phyloP scores from a whole-genome alignment of 805 yeast species.

The Ascoidea asiatica region DNA sequence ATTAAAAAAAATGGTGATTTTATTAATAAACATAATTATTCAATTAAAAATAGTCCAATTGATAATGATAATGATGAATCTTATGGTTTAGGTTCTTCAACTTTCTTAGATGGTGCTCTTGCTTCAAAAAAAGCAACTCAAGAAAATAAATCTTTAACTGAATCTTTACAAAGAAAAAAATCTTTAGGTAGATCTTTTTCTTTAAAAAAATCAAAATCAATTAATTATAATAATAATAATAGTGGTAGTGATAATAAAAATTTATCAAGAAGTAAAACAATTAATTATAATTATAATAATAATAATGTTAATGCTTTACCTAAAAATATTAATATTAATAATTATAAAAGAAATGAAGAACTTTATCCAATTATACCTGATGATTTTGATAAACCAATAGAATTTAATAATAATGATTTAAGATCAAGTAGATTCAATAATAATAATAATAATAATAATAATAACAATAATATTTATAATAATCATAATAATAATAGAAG shows the following conservation, averaged over 20 bases:
- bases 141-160: conserved; percentile 21
- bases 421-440: too few species aligned
- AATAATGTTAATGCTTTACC: not conserved
- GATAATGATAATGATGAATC: conserved; percentile 23
- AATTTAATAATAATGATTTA: too few species aligned
- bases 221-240: too few species aligned
- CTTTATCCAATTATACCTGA: not conserved
- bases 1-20: conserved; percentile 34
- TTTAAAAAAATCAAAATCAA: not conserved
- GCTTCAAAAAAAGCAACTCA: conserved; percentile 40
- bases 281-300: conserved; percentile 15
- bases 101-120: conserved; percentile 94
- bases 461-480: too few species aligned
- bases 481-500: not conserved
- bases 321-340: too few species aligned
- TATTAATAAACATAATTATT: conserved; percentile 14
- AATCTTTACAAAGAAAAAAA: conserved; percentile 32
- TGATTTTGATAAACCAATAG: not conserved
- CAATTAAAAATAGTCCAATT: not conserved
- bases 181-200: not conserved
- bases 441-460: too few species aligned
- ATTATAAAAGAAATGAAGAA: too few species aligned
- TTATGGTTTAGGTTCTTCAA: conserved; percentile 81
- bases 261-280: conserved; percentile 61
- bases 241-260: conserved; percentile 40